Percentiles rank a stretch among this genome's conserved stretches.
These are phyloP conservation scores for Cicer arietinum DNA, from an alignment of 306 rosid genomes.

Conservation along the genomic window DNA sequence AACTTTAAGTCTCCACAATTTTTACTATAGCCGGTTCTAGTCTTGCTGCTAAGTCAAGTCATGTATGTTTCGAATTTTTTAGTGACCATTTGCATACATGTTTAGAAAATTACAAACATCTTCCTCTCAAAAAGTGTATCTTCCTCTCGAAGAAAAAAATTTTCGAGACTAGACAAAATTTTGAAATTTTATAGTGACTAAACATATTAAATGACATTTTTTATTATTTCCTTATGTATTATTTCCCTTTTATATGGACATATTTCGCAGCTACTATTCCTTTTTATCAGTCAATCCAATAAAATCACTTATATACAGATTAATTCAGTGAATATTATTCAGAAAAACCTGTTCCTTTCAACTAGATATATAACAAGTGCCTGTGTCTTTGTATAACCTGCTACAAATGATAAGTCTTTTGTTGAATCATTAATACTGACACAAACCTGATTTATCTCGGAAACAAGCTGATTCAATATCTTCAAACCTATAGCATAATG, in stretches of 20 bases:
- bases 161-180: no score
- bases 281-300: not conserved
- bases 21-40: no score
- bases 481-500: constrained; percentile 60
- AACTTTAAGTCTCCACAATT: no score
- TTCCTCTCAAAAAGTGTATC: no score
- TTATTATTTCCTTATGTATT: not conserved
- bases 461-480: constrained; percentile 59
- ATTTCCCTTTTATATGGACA: not conserved
- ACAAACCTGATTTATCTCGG: constrained; percentile 62
- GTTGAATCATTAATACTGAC: constrained; percentile 22
- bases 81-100: no score
- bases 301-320: not conserved
- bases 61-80: no score
- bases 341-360: constrained; percentile 5
- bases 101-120: no score
- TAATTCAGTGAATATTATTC: not conserved
- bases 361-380: not conserved
- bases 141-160: no score
- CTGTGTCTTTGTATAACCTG: constrained; percentile 12
- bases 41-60: no score
- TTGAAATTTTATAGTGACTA: no score
- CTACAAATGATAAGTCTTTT: constrained; percentile 22
- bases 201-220: not conserved
- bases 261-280: not conserved